These are phyloP conservation scores for Striga asiatica DNA, from an alignment of 257 asterid species.

Conservation along the genomic window DNA sequence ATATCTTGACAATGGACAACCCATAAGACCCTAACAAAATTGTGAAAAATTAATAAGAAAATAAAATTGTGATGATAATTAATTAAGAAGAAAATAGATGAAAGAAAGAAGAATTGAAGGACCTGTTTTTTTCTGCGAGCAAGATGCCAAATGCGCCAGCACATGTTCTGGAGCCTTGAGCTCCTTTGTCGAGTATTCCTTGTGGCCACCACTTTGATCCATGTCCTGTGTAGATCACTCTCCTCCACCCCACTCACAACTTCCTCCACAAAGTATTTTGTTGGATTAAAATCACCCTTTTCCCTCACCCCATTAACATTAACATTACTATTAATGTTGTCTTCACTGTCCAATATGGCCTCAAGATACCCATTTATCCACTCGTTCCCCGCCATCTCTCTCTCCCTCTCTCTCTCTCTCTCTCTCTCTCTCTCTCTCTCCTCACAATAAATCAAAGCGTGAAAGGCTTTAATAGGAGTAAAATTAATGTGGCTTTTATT, in stretches of 20 bases:
- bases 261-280: slow-evolving; percentile 73
- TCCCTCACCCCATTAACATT: slow-evolving; percentile 27
- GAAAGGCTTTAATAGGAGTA: background rate
- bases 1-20: too few species aligned
- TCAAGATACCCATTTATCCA: slow-evolving; percentile 91
- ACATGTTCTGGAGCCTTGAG: slow-evolving; percentile 75
- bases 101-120: background rate
- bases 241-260: slow-evolving; percentile 74
- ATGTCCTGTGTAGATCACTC: slow-evolving; percentile 71
- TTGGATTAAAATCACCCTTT: slow-evolving; percentile 50
- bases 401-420: background rate
- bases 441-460: background rate
- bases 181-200: slow-evolving; percentile 64
- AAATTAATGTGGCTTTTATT: background rate
- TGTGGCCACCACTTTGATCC: slow-evolving; percentile 79
- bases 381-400: slow-evolving; percentile 71
- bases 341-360: slow-evolving; percentile 74
- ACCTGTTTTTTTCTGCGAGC: slow-evolving; percentile 81
- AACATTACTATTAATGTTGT: too few species aligned
- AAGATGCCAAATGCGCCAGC: slow-evolving; percentile 94
- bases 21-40: too few species aligned
- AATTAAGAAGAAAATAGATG: background rate
- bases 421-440: background rate
- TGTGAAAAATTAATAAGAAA: too few species aligned
- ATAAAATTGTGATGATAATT: too few species aligned